Percentiles rank a stretch among this genome's conserved stretches.
phyloP scores from a whole-genome alignment of 306 rosid species.

The Medicago lupulina region DNA sequence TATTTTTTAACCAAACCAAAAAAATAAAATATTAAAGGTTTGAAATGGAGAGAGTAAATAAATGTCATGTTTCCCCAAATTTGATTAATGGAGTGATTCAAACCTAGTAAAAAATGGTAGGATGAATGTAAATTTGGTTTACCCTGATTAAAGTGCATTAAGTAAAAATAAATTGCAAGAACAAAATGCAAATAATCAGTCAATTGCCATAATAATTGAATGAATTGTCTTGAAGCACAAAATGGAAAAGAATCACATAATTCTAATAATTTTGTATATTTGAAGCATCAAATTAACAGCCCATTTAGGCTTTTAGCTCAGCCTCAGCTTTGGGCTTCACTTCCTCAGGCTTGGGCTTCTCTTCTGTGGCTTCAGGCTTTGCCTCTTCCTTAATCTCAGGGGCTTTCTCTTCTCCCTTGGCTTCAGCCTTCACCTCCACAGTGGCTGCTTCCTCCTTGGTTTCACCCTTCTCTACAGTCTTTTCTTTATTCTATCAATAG shows the following conservation, averaged over 20 bases:
- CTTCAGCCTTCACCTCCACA: background rate
- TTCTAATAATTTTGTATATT: background rate
- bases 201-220: slow-evolving; percentile 13
- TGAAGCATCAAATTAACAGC: background rate
- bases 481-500: slow-evolving; percentile 26
- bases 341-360: background rate
- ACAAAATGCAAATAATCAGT: slow-evolving; percentile 2
- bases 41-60: no score
- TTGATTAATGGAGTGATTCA: no score
- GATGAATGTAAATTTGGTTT: background rate
- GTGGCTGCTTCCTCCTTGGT: background rate
- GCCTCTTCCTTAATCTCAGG: no score
- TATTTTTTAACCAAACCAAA: no score
- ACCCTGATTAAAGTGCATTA: background rate
- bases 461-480: background rate
- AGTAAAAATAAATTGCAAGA: background rate
- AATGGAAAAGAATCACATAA: slow-evolving; percentile 13
- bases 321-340: background rate
- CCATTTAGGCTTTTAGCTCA: background rate
- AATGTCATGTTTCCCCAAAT: no score
- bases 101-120: no score
- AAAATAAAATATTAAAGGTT: no score
- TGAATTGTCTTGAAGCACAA: slow-evolving; percentile 32
- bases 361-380: background rate
- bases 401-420: background rate